Evolutionary conservation across 1,139 yeast species (phyloP).

Genomic region (Hanseniaspora uvarum): DNA sequence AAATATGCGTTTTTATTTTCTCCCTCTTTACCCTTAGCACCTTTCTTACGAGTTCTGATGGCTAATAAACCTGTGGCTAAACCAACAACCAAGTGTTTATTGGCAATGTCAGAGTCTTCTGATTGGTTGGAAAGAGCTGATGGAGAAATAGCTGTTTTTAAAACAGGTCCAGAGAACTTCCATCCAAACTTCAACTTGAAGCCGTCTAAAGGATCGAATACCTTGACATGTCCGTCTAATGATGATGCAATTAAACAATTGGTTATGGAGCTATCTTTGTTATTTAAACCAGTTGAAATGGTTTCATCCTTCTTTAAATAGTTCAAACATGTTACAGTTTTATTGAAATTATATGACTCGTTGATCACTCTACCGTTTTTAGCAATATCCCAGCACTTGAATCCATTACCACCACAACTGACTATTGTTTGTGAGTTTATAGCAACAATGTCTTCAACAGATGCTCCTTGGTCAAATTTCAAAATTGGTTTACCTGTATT

Average conservation of each 20-base stretch:
- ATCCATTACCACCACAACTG: conserved; percentile 76
- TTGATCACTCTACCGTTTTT: conserved; percentile 41
- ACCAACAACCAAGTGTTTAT: conserved; percentile 87
- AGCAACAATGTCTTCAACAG: conserved; percentile 81
- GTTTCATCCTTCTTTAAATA: conserved; percentile 31
- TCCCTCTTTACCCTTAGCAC: conserved; percentile 40
- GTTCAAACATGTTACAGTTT: conserved; percentile 78
- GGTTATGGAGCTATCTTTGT: conserved; percentile 42
- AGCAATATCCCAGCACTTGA: conserved; percentile 81
- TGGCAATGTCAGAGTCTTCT: conserved; percentile 25
- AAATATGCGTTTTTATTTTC: conserved; percentile 12
- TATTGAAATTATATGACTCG: conserved; percentile 59
- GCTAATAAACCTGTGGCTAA: conserved; percentile 80
- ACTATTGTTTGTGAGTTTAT: conserved; percentile 70
- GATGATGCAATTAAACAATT: conserved; percentile 84
- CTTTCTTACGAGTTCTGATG: conserved; percentile 73
- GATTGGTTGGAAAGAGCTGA: conserved; percentile 35
- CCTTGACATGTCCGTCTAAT: conserved; percentile 92
- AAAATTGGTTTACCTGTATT: conserved; percentile 40
- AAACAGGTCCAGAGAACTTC: conserved; percentile 91
- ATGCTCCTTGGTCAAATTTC: conserved; percentile 47
- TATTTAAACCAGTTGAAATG: conserved; percentile 28
- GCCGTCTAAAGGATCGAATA: conserved; percentile 65
- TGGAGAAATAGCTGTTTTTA: conserved; percentile 84
- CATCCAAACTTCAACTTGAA: conserved; percentile 95